A percentile compares a stretch with the other conserved stretches of the same genome.
These are phyloP conservation scores for Corchorus olitorius DNA, from an alignment of 345 rosid species.

Conservation along the genomic window DNA sequence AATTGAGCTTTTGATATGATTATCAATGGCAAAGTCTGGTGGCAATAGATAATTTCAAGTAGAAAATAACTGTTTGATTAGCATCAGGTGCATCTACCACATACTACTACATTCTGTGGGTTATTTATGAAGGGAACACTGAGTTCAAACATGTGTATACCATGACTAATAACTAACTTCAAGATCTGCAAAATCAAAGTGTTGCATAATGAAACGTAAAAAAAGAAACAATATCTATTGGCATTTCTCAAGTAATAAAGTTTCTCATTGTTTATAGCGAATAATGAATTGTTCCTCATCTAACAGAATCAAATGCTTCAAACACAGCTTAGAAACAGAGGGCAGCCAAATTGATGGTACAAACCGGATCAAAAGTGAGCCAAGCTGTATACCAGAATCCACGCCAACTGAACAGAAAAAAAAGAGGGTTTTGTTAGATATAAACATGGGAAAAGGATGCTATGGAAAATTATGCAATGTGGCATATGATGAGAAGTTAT, in stretches of 20 bases:
- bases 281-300: slow-evolving; percentile 30
- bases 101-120: not conserved
- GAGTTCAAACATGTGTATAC: slow-evolving; percentile 24
- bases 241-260: slow-evolving; percentile 15
- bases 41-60: slow-evolving; percentile 15
- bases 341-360: slow-evolving; percentile 20
- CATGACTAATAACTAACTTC: slow-evolving; percentile 16
- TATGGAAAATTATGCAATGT: not conserved
- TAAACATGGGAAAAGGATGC: not conserved
- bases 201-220: slow-evolving; percentile 20
- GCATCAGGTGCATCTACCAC: slow-evolving; percentile 6
- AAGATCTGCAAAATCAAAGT: slow-evolving; percentile 31
- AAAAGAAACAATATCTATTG: slow-evolving; percentile 11
- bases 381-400: slow-evolving; percentile 96
- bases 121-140: not conserved
- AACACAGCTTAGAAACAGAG: slow-evolving; percentile 5
- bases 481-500: slow-evolving; percentile 2
- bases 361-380: slow-evolving; percentile 62
- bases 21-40: not conserved
- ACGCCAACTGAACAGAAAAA: slow-evolving; percentile 70
- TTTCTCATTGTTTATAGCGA: slow-evolving; percentile 27
- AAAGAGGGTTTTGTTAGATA: slow-evolving; percentile 20
- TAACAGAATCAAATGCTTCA: slow-evolving; percentile 6
- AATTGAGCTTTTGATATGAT: not conserved
- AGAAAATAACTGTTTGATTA: not conserved